A percentile compares a stretch with the other conserved stretches of the same genome.
Evolutionary conservation across 306 rosid species (phyloP).

Genomic region (Myrica gale): DNA sequence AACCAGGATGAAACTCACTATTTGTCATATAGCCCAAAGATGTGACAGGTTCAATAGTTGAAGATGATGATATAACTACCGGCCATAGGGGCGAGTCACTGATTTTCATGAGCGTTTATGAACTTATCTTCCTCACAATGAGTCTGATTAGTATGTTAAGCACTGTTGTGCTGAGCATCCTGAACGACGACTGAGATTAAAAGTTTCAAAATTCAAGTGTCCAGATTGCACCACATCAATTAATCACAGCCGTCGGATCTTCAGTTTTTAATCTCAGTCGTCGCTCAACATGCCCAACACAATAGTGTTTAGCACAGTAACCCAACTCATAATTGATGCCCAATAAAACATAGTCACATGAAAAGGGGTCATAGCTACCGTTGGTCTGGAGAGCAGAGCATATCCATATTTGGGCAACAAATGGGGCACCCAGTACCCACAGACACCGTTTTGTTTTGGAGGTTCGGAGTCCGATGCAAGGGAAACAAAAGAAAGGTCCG

Average conservation of each 20-base stretch:
- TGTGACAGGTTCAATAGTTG: slow-evolving; percentile 19
- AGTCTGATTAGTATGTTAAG: no score
- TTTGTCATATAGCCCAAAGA: slow-evolving; percentile 3
- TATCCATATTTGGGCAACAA: not conserved
- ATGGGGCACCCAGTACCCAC: not conserved
- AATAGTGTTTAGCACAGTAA: no score
- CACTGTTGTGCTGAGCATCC: no score
- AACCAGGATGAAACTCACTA: not conserved
- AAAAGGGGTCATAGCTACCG: slow-evolving; percentile 27
- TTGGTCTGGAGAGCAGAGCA: slow-evolving; percentile 30
- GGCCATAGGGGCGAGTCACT: not conserved
- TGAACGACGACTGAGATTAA: no score
- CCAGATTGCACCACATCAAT: no score
- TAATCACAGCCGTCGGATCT: no score
- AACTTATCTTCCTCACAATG: no score
- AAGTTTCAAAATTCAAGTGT: no score
- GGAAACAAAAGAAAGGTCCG: not conserved
- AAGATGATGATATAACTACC: slow-evolving; percentile 22
- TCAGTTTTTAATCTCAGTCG: no score
- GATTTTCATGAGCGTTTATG: not conserved
- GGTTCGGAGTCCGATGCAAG: not conserved
- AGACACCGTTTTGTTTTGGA: not conserved
- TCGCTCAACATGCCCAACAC: no score
- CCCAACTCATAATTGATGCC: no score
- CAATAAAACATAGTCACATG: not conserved